Evolutionary conservation across 306 rosid species (phyloP).

Genomic region (Canavalia ensiformis): DNA sequence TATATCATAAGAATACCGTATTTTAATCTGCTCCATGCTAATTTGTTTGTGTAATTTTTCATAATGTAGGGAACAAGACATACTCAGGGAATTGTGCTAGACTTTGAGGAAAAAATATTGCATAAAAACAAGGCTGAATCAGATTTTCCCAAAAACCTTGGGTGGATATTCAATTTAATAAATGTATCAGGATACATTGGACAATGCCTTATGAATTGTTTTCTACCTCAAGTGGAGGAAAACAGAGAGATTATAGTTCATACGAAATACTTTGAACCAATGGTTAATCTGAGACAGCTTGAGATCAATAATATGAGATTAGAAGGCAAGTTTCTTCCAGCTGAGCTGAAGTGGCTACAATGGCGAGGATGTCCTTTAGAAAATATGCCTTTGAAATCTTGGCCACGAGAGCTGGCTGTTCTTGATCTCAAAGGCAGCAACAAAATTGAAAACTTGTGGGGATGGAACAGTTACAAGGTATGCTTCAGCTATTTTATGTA

Average conservation of each 20-base stretch:
- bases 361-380: conserved; percentile 72
- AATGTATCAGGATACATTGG: no score
- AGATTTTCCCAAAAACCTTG: conserved; percentile 25
- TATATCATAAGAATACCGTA: background rate
- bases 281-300: conserved; percentile 63
- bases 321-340: conserved; percentile 65
- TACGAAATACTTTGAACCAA: conserved; percentile 55
- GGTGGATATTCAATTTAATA: no score
- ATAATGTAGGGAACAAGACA: conserved; percentile 53
- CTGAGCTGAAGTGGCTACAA: conserved; percentile 71
- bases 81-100: conserved; percentile 64
- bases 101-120: conserved; percentile 38
- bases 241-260: conserved; percentile 38
- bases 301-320: conserved; percentile 64
- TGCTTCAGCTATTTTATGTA: conserved; percentile 4
- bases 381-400: conserved; percentile 54
- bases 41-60: conserved; percentile 12
- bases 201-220: background rate
- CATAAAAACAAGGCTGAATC: conserved; percentile 5
- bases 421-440: conserved; percentile 69
- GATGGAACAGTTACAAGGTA: conserved; percentile 46
- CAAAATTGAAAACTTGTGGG: conserved; percentile 53
- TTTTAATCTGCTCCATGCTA: conserved; percentile 7
- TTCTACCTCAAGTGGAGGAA: conserved; percentile 41
- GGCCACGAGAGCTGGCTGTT: conserved; percentile 61